Base-by-base conservation (phyloP, 306 rosid genomes). In the Elaeagnus macrophylla region DNA sequence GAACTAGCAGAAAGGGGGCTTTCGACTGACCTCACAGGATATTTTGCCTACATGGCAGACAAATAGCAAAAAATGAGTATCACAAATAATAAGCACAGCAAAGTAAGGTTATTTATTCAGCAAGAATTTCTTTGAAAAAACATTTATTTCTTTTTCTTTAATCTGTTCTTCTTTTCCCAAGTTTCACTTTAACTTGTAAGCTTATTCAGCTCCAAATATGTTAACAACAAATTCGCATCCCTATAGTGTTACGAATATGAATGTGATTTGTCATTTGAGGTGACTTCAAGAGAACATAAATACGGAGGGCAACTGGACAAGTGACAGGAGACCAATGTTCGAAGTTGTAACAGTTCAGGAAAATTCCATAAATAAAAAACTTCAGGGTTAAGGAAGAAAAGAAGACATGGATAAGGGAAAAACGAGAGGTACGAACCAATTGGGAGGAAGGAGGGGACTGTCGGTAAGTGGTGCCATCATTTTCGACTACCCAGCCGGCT, bases 401-500 rank as follows among this genome's bases (percentile, higher is more conserved):
- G 12, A 37, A 62, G 44, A 3, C 8, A n/a, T n/a, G n/a, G n/a
- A n/a, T n/a, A 9, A 51, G n/a, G 53, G 42, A 51, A 62, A 12
- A 7, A 37, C 9, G 20, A 38, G 43, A 6, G 4, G 20, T 9
- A 62, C 76, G 37, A 40, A 75, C 80, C 51, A 25, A 39, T 62
- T 55, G 80, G 2, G 77, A 47, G 37, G 75, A 72, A 57, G 83
- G 88, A 0, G 88, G 84, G 12, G 83, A 69, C 56, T 76, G 93
- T 66, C 99, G 75, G 41, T 80, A 87, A 3, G 99, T 86, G 53
- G 89, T 84, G 57, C 99, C 99, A 39, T 91, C 96, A 9, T 83
- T 67, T 43, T 91, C 96, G 15, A 91, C 99, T 6, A 79, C 68
- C 99, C 99, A 91, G 56, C 99, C 99, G 14, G 99, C 96, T 67